These are phyloP conservation scores for Venturia oleaginea DNA, from an alignment of 2,329 filamentous ascomycete species.

Conservation along the genomic window DNA sequence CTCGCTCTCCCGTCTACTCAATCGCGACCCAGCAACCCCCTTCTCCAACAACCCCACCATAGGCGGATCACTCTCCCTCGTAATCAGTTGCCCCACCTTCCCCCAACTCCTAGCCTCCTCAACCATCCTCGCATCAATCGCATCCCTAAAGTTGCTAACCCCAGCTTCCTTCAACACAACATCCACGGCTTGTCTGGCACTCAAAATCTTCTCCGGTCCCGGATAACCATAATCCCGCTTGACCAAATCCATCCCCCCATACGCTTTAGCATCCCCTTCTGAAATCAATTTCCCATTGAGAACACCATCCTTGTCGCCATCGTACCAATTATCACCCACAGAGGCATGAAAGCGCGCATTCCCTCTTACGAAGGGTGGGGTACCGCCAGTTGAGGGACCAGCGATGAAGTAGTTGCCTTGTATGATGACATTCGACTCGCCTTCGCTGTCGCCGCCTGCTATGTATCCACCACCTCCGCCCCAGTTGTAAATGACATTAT, in stretches of 20 bases:
- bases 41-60: conserved; percentile 10
- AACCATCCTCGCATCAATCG: conserved; percentile 35
- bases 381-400: conserved; percentile 40
- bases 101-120: conserved; percentile 39
- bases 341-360: conserved; percentile 46
- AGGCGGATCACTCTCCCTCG: conserved; percentile 30
- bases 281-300: conserved; percentile 33
- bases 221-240: conserved; percentile 35
- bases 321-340: conserved; percentile 44
- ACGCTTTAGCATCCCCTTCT: conserved; percentile 17
- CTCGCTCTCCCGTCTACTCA: not conserved
- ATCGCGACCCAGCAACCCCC: conserved; percentile 19
- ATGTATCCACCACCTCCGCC: conserved; percentile 48
- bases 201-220: conserved; percentile 31
- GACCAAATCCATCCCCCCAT: conserved; percentile 39
- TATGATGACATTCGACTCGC: conserved; percentile 42
- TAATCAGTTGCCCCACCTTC: conserved; percentile 36
- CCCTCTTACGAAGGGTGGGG: conserved; percentile 45
- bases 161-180: conserved; percentile 34
- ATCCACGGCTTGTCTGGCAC: conserved; percentile 32
- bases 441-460: conserved; percentile 39
- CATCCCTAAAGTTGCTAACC: conserved; percentile 37
- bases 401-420: conserved; percentile 50
- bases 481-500: conserved; percentile 48
- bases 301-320: conserved; percentile 40